phyloP scores from a whole-genome alignment of 331 rosid genomes.

The Phaseolus coccineus region DNA sequence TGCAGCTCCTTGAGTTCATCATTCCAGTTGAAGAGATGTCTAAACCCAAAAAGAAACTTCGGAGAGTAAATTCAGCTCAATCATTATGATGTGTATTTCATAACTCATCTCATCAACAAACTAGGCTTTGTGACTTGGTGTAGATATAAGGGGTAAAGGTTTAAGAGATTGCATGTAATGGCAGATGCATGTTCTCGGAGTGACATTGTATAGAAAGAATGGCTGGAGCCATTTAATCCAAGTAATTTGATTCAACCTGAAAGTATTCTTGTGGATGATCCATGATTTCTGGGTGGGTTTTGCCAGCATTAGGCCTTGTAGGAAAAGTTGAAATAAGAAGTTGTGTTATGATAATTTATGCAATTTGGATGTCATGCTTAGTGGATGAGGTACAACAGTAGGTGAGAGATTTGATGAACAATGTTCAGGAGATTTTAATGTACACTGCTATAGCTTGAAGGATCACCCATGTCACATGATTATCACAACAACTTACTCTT shows the following conservation, averaged over 20 bases:
- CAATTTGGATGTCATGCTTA: slow-evolving; percentile 24
- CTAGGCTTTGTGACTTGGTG: slow-evolving; percentile 41
- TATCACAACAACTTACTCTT: not conserved
- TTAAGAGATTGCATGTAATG: slow-evolving; percentile 1
- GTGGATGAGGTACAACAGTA: not conserved
- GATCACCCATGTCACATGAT: not conserved
- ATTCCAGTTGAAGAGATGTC: slow-evolving; percentile 49
- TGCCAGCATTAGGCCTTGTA: slow-evolving; percentile 25
- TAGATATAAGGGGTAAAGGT: slow-evolving; percentile 44
- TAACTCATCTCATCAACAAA: slow-evolving; percentile 25
- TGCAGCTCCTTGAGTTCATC: slow-evolving; percentile 48
- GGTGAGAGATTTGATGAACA: slow-evolving; percentile 8
- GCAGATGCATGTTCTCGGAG: slow-evolving; percentile 40
- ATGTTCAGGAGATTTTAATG: not conserved
- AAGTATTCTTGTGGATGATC: slow-evolving; percentile 38
- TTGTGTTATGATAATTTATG: slow-evolving; percentile 26
- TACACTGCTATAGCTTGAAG: not conserved
- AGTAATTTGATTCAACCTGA: slow-evolving; percentile 42
- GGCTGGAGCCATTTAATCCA: slow-evolving; percentile 40
- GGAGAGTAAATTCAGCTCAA: slow-evolving; percentile 47
- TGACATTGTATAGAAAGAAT: slow-evolving; percentile 45
- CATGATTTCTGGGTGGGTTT: slow-evolving; percentile 38
- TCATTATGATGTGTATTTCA: slow-evolving; percentile 39
- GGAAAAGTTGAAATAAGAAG: slow-evolving; percentile 35
- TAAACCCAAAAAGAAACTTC: slow-evolving; percentile 37